Percentiles rank a stretch among this genome's conserved stretches.
phyloP scores from a whole-genome alignment of 2,329 filamentous ascomycete genomes.

The Curvularia spicifera region DNA sequence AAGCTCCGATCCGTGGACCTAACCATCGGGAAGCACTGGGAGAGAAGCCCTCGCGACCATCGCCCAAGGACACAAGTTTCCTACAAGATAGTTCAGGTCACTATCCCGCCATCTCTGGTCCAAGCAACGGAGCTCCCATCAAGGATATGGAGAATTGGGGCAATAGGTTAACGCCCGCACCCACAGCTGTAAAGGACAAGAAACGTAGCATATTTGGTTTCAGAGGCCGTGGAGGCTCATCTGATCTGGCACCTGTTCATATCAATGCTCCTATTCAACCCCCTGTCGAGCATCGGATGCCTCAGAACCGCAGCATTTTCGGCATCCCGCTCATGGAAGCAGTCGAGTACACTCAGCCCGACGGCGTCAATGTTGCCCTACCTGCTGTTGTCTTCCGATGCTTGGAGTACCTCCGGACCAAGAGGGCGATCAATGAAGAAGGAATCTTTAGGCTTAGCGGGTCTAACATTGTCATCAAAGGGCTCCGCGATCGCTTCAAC shows the following conservation, averaged over 20 bases:
- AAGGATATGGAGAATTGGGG: slow-evolving; percentile 85
- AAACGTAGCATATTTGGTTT: slow-evolving; percentile 75
- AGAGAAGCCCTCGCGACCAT: slow-evolving; percentile 32
- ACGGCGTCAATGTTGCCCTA: slow-evolving; percentile 74
- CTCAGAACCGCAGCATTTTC: slow-evolving; percentile 70
- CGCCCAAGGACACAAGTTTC: slow-evolving; percentile 47
- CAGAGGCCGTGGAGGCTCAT: slow-evolving; percentile 71
- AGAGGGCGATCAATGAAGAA: slow-evolving; percentile 83
- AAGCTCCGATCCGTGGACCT: slow-evolving; percentile 61
- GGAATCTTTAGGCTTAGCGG: slow-evolving; percentile 96
- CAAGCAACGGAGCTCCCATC: slow-evolving; percentile 83
- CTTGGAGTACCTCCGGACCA: slow-evolving; percentile 87
- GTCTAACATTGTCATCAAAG: slow-evolving; percentile 94
- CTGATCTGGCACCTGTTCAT: slow-evolving; percentile 60
- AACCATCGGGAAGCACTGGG: slow-evolving; percentile 38
- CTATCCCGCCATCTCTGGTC: slow-evolving; percentile 72
- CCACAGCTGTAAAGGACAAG: slow-evolving; percentile 74
- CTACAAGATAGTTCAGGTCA: slow-evolving; percentile 34
- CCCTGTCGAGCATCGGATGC: slow-evolving; percentile 33
- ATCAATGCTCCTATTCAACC: slow-evolving; percentile 25
- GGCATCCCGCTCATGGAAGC: slow-evolving; percentile 86
- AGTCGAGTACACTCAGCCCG: slow-evolving; percentile 77
- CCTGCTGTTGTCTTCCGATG: slow-evolving; percentile 95
- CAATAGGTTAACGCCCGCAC: slow-evolving; percentile 61
- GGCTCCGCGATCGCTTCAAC: slow-evolving; percentile 91